Evolutionary conservation across 2,329 filamentous ascomycete species (phyloP).

Genomic region (Ophiostoma piceae): DNA sequence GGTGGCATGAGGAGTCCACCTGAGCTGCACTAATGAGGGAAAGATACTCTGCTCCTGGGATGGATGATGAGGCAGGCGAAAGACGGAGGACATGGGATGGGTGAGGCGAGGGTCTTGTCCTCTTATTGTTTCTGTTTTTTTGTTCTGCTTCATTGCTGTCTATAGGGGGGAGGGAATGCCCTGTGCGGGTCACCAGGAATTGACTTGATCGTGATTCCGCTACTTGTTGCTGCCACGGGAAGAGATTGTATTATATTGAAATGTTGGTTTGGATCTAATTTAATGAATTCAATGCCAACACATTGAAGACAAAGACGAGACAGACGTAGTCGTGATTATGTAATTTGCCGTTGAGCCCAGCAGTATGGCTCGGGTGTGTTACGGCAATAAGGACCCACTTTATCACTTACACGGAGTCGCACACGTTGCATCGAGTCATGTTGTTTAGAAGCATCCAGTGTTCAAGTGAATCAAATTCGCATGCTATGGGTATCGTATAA

Average conservation of each 20-base stretch:
- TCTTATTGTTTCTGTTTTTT: constrained; percentile 18
- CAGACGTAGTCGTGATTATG: neutral
- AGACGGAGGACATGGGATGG: neutral
- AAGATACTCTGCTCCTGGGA: constrained; percentile 74
- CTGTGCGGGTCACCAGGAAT: constrained; percentile 79
- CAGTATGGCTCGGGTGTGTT: neutral
- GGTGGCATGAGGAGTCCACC: constrained; percentile 40
- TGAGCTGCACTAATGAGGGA: constrained; percentile 93
- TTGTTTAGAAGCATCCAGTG: neutral
- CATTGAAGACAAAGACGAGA: no score
- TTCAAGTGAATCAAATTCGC: neutral
- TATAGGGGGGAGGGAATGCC: constrained; percentile 80
- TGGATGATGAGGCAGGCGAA: neutral
- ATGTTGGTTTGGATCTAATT: no score
- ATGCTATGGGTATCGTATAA: neutral
- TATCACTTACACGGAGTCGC: constrained; percentile 17
- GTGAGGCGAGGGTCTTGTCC: neutral
- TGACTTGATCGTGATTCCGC: constrained; percentile 84
- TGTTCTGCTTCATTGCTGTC: constrained; percentile 12
- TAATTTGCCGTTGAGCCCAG: neutral
- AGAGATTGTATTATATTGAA: neutral
- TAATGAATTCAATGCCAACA: no score
- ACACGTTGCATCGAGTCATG: neutral
- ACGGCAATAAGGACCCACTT: constrained; percentile 1
- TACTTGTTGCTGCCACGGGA: constrained; percentile 8